phyloP scores from a whole-genome alignment of 805 yeast species.

The Jamesozyma jinghongensis region DNA sequence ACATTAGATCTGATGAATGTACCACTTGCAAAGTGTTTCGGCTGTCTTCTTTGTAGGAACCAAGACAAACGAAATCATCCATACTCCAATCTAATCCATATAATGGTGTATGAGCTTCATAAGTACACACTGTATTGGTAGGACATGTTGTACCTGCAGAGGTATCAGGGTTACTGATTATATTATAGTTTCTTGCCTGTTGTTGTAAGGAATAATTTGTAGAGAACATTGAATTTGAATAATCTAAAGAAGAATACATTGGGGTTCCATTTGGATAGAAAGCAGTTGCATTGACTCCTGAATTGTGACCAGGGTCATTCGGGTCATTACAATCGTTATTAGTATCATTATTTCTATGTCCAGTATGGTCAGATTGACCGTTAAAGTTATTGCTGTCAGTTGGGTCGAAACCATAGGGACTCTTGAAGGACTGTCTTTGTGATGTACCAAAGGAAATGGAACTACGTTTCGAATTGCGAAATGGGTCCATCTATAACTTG shows the following conservation, averaged over 20 bases:
- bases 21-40: constrained; percentile 54
- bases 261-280: constrained; percentile 15
- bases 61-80: constrained; percentile 26
- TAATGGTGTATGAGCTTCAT: constrained; percentile 22
- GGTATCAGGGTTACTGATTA: not conserved
- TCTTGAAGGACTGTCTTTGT: constrained; percentile 15
- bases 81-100: constrained; percentile 29
- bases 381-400: constrained; percentile 1
- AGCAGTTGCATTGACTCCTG: constrained; percentile 2
- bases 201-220: constrained; percentile 10
- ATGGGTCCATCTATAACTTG: constrained; percentile 17
- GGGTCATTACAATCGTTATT: constrained; percentile 6
- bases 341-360: constrained; percentile 4
- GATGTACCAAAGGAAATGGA: constrained; percentile 25
- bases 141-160: not conserved
- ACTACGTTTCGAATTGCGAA: constrained; percentile 23
- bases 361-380: constrained; percentile 3
- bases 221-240: constrained; percentile 11
- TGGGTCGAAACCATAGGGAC: constrained; percentile 2
- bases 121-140: constrained; percentile 15
- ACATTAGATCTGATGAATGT: constrained; percentile 43
- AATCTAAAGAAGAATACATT: constrained; percentile 26
- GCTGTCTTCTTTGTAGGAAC: constrained; percentile 68
- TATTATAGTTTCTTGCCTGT: constrained; percentile 12
- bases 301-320: constrained; percentile 2